A percentile compares a stretch with the other conserved stretches of the same genome.
Evolutionary conservation across 75 land plant species (phyloP).

Genomic region (Picea sitchensis): DNA sequence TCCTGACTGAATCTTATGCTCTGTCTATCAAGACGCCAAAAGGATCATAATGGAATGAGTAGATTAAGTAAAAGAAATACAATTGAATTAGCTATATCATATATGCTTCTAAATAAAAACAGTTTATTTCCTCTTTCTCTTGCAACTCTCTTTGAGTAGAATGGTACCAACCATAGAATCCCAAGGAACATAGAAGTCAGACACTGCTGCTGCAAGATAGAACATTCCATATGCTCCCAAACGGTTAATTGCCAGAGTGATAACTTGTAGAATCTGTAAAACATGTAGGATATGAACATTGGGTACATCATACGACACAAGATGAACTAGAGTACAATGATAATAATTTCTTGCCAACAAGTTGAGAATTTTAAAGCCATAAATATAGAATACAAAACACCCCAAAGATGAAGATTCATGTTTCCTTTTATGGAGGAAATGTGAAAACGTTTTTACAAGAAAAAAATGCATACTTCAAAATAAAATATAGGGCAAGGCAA

Average conservation of each 20-base stretch:
- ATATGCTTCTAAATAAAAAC: not conserved
- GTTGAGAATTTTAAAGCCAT: too few species aligned
- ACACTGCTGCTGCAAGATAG: conserved; percentile 97
- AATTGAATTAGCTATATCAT: not conserved
- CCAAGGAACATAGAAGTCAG: conserved; percentile 98
- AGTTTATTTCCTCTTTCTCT: not conserved
- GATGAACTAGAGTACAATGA: too few species aligned
- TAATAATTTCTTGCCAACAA: too few species aligned
- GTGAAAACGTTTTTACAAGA: too few species aligned
- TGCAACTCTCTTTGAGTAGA: not conserved
- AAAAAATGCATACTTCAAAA: too few species aligned
- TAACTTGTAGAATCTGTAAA: conserved; percentile 64
- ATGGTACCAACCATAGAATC: conserved; percentile 64
- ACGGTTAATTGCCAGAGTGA: conserved; percentile 47
- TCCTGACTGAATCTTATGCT: conserved; percentile 92
- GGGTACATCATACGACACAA: too few species aligned
- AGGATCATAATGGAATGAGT: not conserved
- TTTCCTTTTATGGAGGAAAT: too few species aligned
- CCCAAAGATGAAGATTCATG: too few species aligned
- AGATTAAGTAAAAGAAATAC: not conserved
- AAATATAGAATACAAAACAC: too few species aligned
- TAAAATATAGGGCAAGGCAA: too few species aligned
- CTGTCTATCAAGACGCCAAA: conserved; percentile 34
- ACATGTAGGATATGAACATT: not conserved
- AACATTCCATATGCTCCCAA: conserved; percentile 66